Conservation (phyloP, 139 green algal genomes). For the Klebsormidium nitens region DNA sequence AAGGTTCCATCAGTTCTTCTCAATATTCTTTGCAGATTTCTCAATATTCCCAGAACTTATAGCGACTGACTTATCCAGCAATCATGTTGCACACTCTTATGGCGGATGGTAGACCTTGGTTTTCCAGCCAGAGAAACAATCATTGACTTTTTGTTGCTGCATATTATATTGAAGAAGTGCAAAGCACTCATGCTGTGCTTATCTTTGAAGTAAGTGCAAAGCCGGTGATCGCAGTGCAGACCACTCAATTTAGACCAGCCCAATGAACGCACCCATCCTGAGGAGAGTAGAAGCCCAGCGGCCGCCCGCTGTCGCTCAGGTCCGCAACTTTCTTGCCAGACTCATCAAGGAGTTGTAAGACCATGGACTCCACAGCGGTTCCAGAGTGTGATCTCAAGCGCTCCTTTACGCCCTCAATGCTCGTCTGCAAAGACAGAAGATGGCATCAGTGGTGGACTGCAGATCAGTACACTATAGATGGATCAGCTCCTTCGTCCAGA, state of each 20-base stretch:
- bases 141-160: no score
- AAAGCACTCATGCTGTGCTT: no score
- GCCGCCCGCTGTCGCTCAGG: constrained; percentile 54
- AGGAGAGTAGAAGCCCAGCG: constrained; percentile 94
- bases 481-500: not conserved
- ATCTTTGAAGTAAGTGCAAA: not conserved
- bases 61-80: no score
- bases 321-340: constrained; percentile 44
- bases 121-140: not conserved
- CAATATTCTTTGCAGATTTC: no score
- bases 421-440: constrained; percentile 55
- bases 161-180: no score
- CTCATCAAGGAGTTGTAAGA: constrained; percentile 77
- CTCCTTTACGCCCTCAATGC: constrained; percentile 72
- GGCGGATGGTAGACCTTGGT: not conserved
- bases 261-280: constrained; percentile 52
- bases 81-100: not conserved
- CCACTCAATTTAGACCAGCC: no score
- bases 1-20: not conserved
- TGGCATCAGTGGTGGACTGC: not conserved
- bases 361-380: constrained; percentile 68
- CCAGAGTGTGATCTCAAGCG: constrained; percentile 86
- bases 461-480: not conserved
- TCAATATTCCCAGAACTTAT: no score
- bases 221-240: not conserved